These are phyloP conservation scores for Mycogone perniciosa DNA, from an alignment of 2,329 filamentous ascomycete species.

Conservation along the genomic window DNA sequence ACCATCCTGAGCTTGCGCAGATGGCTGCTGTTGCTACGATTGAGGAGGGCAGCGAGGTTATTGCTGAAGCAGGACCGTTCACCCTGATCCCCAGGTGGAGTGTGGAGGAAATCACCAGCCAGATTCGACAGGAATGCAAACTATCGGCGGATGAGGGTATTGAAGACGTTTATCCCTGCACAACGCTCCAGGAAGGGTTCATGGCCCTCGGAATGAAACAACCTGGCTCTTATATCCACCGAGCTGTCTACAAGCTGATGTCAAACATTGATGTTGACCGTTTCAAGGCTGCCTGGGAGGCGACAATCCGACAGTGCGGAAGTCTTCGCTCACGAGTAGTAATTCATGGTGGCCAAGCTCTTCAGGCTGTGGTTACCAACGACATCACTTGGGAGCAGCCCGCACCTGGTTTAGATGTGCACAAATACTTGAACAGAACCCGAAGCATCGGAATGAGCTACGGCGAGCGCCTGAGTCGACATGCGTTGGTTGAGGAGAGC, in stretches of 20 bases:
- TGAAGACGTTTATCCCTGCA: constrained; percentile 10
- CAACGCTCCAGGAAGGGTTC: constrained; percentile 8
- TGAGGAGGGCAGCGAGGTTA: not conserved
- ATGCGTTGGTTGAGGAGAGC: constrained; percentile 4
- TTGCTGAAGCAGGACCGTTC: not conserved
- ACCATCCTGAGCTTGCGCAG: constrained; percentile 1
- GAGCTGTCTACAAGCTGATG: constrained; percentile 2
- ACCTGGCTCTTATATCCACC: constrained; percentile 9
- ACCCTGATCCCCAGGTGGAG: not conserved
- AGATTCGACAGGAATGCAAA: constrained; percentile 2
- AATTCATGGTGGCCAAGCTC: not conserved
- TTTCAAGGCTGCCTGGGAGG: constrained; percentile 20
- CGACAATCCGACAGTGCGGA: constrained; percentile 2
- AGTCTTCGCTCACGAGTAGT: constrained; percentile 11
- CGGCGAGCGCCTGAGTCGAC: constrained; percentile 6
- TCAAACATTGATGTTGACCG: not conserved
- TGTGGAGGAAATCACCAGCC: not conserved
- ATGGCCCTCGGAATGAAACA: constrained; percentile 11
- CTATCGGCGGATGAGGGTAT: not conserved
- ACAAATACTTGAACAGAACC: constrained; percentile 1
- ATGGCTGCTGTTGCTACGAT: constrained; percentile 8
- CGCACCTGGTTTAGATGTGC: not conserved
- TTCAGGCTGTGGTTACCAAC: constrained; percentile 3
- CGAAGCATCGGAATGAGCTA: constrained; percentile 7
- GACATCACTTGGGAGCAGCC: constrained; percentile 2